Evolutionary conservation across 73 alveolate genomes (phyloP).

Genomic region (Paramecium caudatum): DNA sequence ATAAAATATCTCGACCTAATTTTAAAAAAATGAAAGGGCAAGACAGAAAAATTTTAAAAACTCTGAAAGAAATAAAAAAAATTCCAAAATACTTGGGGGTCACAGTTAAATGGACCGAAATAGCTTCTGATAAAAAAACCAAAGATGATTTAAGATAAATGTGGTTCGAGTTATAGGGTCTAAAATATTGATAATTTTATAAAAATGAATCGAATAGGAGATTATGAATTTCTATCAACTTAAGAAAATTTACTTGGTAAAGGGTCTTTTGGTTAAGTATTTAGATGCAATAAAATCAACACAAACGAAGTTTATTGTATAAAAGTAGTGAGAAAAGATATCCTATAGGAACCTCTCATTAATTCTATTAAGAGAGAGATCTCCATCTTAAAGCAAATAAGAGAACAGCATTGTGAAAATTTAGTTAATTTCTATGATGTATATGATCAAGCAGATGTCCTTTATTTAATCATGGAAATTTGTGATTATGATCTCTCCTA

Average conservation of each 20-base stretch:
- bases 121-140: conserved; percentile 2
- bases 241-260: no score
- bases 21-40: not conserved
- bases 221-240: no score
- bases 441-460: not conserved
- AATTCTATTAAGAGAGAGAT: no score
- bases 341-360: no score
- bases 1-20: no score
- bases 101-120: conserved; percentile 18
- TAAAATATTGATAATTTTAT: no score
- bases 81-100: not conserved
- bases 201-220: no score
- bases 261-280: no score
- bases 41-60: not conserved
- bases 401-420: not conserved
- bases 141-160: conserved; percentile 48
- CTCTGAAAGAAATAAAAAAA: not conserved
- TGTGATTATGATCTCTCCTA: not conserved
- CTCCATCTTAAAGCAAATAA: no score
- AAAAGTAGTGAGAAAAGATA: no score
- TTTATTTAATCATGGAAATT: not conserved
- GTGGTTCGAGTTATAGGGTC: conserved; percentile 41
- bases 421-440: not conserved
- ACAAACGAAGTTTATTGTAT: no score
- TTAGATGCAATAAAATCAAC: no score